These are phyloP conservation scores for Penicillium sp. DNA, from an alignment of 2,329 filamentous ascomycete species.

Conservation along the genomic window DNA sequence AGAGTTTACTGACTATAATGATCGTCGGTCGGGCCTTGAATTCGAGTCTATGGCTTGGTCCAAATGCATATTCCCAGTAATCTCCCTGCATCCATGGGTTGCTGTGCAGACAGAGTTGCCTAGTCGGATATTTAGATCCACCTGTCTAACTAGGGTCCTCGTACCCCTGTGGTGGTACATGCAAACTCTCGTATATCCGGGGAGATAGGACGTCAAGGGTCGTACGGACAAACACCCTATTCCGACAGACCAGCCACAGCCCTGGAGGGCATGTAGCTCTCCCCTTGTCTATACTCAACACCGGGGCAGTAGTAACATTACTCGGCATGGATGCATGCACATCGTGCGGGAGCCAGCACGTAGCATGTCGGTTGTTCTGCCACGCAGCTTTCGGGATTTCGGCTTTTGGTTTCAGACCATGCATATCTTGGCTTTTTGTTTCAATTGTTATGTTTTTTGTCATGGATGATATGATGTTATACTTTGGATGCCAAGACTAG, in stretches of 20 bases:
- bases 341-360: not conserved
- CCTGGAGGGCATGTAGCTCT: not conserved
- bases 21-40: not conserved
- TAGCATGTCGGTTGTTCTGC: slow-evolving; percentile 1
- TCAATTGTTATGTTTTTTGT: not conserved
- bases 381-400: slow-evolving; percentile 1
- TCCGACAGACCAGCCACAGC: not conserved
- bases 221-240: not conserved
- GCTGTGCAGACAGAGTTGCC: not conserved
- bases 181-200: not conserved
- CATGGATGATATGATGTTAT: not conserved
- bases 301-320: not conserved
- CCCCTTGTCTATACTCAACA: not conserved
- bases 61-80: not conserved
- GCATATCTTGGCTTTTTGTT: not conserved
- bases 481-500: not conserved
- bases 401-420: slow-evolving; percentile 18
- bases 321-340: slow-evolving; percentile 3
- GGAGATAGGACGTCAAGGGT: not conserved
- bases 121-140: not conserved
- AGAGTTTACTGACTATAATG: not conserved
- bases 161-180: not conserved
- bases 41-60: not conserved
- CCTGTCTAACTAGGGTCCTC: not conserved
- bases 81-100: not conserved